Base-by-base conservation (phyloP, 2,329 filamentous ascomycete genomes). In the Dothideomycetidae sp. region DNA sequence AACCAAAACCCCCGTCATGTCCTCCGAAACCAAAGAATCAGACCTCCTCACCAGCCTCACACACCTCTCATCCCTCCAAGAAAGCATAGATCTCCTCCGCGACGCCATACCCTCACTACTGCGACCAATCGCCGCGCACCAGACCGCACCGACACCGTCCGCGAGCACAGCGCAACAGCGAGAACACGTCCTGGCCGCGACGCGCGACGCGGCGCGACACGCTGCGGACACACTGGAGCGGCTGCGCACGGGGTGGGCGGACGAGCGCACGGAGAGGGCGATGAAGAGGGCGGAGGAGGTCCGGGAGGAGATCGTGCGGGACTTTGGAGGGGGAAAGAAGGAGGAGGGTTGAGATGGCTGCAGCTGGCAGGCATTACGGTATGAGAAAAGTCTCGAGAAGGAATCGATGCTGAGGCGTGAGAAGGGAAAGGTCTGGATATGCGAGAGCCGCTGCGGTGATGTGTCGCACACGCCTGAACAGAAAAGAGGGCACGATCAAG, bases 81-180 rank as follows among this genome's bases (percentile, higher is more conserved):
- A 56, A 3, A 36, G 66, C 62, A 49, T 67, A 14, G 55, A 64
- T 28, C 46, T 51, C 26, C 50, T 66, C 4, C 61, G 63, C 36
- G 52, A 58, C 7, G 53, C 58, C 2, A 57, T 67, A 14, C 62
- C 61, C 4, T 53, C 54, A 10, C 49, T 66, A 13, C 51, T 64
- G 23, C 47, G 57, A 7, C 61, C 62, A 2, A 53, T 67, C 18
- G 42, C 44, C 12, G 36, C 36, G 9, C 31, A 32, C 3, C 44
- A 42, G n/a, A 40, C 46, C 17, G 42, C n/a, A n/a, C n/a, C n/a
- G n/a, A n/a, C n/a, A n/a, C n/a, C n/a, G n/a, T n/a, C n/a, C n/a
- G n/a, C n/a, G n/a, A n/a, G n/a, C n/a, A n/a, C n/a, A n/a, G n/a
- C 19, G 26, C 12, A 47, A 46, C 37, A 54, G 50, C 43, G 46